Percentiles rank a stretch among this genome's conserved stretches.
These are phyloP conservation scores for Neoboletus brunneissimus DNA, from an alignment of 768 basidiomycete genomes.

Conservation along the genomic window DNA sequence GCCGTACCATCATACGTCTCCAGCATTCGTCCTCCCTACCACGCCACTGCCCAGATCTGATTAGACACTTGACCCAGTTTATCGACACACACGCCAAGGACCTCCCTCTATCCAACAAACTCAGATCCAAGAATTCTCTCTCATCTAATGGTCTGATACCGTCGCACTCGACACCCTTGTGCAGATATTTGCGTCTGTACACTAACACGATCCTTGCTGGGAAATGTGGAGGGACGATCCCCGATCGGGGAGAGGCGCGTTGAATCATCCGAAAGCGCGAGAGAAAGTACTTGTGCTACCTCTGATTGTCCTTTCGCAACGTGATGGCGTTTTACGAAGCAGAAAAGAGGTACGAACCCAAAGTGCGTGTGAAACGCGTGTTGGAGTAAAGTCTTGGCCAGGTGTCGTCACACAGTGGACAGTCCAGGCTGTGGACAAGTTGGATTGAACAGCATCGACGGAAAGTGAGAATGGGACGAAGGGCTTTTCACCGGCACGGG, in stretches of 20 bases:
- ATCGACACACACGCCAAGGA: constrained; percentile 40
- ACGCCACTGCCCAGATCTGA: constrained; percentile 30
- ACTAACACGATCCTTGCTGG: constrained; percentile 23
- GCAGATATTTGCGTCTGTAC: constrained; percentile 35
- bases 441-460: constrained; percentile 19
- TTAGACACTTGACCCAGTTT: constrained; percentile 35
- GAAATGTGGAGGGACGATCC: constrained; percentile 26
- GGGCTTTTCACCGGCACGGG: not conserved
- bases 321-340: constrained; percentile 64
- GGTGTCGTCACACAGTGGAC: constrained; percentile 25
- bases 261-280: constrained; percentile 58
- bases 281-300: constrained; percentile 74
- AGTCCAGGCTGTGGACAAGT: not conserved
- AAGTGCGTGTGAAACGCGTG: constrained; percentile 59
- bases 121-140: constrained; percentile 41
- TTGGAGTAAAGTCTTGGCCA: constrained; percentile 29
- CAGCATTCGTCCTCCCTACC: constrained; percentile 41
- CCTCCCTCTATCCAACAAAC: constrained; percentile 44
- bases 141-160: constrained; percentile 19
- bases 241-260: not conserved
- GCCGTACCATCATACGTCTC: constrained; percentile 46
- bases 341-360: constrained; percentile 42
- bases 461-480: constrained; percentile 5
- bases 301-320: constrained; percentile 79
- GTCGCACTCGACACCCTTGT: constrained; percentile 18